A percentile compares a stretch with the other conserved stretches of the same genome.
phyloP scores from a whole-genome alignment of 768 basidiomycete genomes.

The Tricholoma sp. region DNA sequence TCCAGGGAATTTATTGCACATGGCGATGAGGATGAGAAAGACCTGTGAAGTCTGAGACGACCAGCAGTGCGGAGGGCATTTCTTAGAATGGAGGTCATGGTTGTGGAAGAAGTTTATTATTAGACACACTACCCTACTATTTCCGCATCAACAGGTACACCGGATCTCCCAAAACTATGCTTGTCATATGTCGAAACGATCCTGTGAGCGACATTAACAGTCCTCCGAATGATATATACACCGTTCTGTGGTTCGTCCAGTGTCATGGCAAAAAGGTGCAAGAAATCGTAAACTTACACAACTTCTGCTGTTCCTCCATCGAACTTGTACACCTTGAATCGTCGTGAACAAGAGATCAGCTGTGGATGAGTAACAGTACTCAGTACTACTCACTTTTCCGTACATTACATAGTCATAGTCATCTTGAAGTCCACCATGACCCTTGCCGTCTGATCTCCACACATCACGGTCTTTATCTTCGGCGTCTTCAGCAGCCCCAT shows the following conservation, averaged over 20 bases:
- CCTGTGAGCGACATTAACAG: slow-evolving; percentile 92
- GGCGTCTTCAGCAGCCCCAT: slow-evolving; percentile 42
- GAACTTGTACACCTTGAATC: slow-evolving; percentile 86
- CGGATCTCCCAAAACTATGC: slow-evolving; percentile 89
- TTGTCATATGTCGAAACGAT: slow-evolving; percentile 86
- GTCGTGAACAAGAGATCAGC: not conserved
- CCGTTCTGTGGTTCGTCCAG: slow-evolving; percentile 53
- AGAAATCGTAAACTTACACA: slow-evolving; percentile 53
- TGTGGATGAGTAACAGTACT: slow-evolving; percentile 9
- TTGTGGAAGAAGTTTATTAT: not conserved
- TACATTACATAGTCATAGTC: slow-evolving; percentile 99
- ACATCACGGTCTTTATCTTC: slow-evolving; percentile 74
- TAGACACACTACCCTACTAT: slow-evolving; percentile 26
- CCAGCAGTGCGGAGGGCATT: slow-evolving; percentile 11
- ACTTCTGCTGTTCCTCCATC: slow-evolving; percentile 80
- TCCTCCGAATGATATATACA: slow-evolving; percentile 95
- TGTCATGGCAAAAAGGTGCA: no score
- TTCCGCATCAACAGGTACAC: slow-evolving; percentile 85
- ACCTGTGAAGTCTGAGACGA: slow-evolving; percentile 4
- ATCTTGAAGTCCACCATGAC: slow-evolving; percentile 76
- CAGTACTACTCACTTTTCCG: slow-evolving; percentile 83
- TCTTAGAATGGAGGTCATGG: slow-evolving; percentile 12
- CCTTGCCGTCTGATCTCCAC: slow-evolving; percentile 86
- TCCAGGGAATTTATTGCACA: slow-evolving; percentile 57
- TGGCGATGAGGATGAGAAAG: slow-evolving; percentile 21